Evolutionary conservation across 345 rosid genomes (phyloP), one percentile per base, ranked within the genome.

Genomic region (Draba incana): DNA sequence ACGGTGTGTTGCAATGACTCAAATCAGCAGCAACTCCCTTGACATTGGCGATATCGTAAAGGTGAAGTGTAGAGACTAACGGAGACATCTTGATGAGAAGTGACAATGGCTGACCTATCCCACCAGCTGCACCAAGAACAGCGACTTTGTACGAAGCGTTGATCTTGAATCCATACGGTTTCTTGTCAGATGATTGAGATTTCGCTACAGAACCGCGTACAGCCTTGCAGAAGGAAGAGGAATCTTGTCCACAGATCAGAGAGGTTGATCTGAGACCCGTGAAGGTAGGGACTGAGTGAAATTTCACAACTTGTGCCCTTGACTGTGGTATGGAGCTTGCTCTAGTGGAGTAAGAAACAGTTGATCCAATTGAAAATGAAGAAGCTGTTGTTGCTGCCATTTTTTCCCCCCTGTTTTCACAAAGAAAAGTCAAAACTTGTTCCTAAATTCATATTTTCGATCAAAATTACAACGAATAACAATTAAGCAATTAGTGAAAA

Each of bases 81-180:
- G 98, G 98, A 37, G 97, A 93, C 97, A 93, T 90, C 86, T 93
- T 93, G 78, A 90, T 57, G 5, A 93, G 80, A 68, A 93, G 94
- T 8, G 98, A 76, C 11, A 93, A 78, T 6, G 98, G 92, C 64
- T 90, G 98, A 48, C 96, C 96, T 25, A 93, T 93, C 28, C 97
- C 97, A 24, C 98, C 97, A 46, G 90, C 86, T 58, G 97, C 97
- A 69, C 98, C 96, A 71, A 93, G 94, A 66, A 93, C 64, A 10
- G 98, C 96, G 41, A 88, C 91, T 75, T 88, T 88, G 85, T 81
- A 86, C 0, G 97, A 90, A 46, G 98, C 98, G 60, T 76, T 79
- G 46, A 81, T 79, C 65, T 80, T 92, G 13, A 88, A 72, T 60
- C 68, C 80, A 67, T 84, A 42, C 12, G 80, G 66, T 47, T 56